A percentile compares a stretch with the other conserved stretches of the same genome.
phyloP scores from a whole-genome alignment of 202 grass and related monocot genomes.

The Cymbopogon flexuosus region DNA sequence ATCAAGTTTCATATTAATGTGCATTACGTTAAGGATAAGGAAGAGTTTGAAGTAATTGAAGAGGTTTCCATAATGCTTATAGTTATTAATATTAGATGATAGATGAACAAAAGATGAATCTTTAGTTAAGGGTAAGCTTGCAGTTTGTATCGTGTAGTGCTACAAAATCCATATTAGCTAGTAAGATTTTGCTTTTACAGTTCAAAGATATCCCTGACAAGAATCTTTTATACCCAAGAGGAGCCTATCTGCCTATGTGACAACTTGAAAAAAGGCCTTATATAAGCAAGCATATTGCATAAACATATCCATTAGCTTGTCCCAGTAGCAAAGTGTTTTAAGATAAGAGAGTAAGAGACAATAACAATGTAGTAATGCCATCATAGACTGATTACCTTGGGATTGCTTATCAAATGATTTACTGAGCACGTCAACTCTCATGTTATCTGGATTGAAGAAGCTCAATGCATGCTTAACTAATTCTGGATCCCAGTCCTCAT shows the following conservation, averaged over 20 bases:
- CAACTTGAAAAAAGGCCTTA: neutral
- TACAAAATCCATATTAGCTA: neutral
- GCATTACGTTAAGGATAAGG: neutral
- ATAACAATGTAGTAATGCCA: neutral
- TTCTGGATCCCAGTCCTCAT: conserved; percentile 77
- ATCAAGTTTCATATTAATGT: neutral
- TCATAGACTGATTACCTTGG: conserved; percentile 52
- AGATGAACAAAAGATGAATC: neutral
- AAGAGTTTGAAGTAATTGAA: neutral
- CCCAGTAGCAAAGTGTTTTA: conserved; percentile 1
- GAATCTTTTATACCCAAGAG: neutral
- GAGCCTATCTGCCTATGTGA: neutral
- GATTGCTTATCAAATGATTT: conserved; percentile 86
- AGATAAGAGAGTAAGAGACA: neutral
- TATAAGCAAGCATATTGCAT: neutral
- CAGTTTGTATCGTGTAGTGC: neutral
- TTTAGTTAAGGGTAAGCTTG: neutral
- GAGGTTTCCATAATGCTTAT: neutral
- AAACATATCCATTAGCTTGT: neutral
- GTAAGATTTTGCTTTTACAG: neutral
- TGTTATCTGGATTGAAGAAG: conserved; percentile 87
- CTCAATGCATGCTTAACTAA: conserved; percentile 66
- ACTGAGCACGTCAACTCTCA: conserved; percentile 78
- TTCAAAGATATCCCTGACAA: neutral
- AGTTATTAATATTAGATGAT: neutral